Evolutionary conservation across 2,329 filamentous ascomycete genomes (phyloP).

Genomic region (Epichloe festucae): DNA sequence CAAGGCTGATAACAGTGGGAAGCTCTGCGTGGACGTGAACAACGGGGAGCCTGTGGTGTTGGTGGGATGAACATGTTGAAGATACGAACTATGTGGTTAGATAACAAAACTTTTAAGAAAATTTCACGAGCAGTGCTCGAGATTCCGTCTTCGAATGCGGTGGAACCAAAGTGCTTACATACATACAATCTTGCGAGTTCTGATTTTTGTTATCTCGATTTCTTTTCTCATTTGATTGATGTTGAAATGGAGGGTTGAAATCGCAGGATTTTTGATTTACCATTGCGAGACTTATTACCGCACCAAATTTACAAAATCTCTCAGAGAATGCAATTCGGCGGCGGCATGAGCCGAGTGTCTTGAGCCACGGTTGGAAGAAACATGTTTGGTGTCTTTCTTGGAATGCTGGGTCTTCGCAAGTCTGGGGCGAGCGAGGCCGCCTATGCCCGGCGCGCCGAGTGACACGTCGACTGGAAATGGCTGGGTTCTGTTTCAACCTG

Average conservation of each 20-base stretch:
- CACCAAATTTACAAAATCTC: no score
- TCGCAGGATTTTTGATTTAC: no score
- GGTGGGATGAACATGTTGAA: not conserved
- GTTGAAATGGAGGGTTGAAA: no score
- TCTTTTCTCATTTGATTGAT: no score
- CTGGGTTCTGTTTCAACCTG: not conserved
- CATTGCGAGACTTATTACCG: no score
- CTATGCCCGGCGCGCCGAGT: not conserved
- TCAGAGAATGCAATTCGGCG: no score
- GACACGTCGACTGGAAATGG: not conserved
- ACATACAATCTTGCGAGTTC: no score
- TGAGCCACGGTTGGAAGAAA: not conserved
- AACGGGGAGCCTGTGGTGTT: slow-evolving; percentile 29
- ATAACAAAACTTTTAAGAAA: not conserved
- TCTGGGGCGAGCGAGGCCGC: not conserved
- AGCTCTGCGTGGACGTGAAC: slow-evolving; percentile 26
- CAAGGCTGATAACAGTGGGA: slow-evolving; percentile 25
- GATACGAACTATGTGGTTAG: not conserved
- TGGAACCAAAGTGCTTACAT: no score
- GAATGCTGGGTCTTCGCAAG: not conserved
- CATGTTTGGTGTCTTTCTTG: not conserved
- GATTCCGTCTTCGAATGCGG: no score
- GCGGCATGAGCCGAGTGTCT: not conserved
- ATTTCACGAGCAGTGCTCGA: no score
- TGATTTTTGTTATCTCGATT: no score